phyloP scores from a whole-genome alignment of 2,329 filamentous ascomycete genomes.

The Fusarium palustre region DNA sequence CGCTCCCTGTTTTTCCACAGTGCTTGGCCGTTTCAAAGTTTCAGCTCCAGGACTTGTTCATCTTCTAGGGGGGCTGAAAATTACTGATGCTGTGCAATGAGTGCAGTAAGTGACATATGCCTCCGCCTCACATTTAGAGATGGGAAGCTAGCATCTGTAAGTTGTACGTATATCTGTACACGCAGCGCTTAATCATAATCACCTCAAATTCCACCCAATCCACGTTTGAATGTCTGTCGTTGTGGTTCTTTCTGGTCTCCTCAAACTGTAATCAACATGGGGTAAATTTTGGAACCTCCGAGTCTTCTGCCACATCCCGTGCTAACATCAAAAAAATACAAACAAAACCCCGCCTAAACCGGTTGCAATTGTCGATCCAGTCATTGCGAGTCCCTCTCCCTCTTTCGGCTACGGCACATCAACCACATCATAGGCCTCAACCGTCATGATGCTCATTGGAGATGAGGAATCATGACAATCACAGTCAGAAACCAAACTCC shows the following conservation, averaged over 20 bases:
- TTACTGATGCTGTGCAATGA: not conserved
- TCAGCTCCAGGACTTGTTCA: conserved; percentile 2
- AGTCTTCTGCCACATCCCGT: conserved; percentile 32
- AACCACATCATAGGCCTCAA: conserved; percentile 25
- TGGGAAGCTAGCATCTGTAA: not conserved
- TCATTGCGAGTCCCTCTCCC: conserved; percentile 6
- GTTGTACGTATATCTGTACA: conserved; percentile 4
- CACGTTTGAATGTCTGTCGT: not conserved
- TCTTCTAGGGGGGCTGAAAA: conserved; percentile 1
- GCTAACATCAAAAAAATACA: conserved; percentile 10
- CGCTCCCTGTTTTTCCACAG: conserved; percentile 36
- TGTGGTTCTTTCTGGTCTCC: not conserved
- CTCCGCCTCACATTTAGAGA: conserved; percentile 5
- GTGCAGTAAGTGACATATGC: not conserved
- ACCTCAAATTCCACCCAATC: conserved; percentile 10
- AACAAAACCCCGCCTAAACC: conserved; percentile 25
- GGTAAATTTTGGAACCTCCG: conserved; percentile 6
- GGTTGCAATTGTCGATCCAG: conserved; percentile 26
- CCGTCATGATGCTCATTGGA: conserved; percentile 20
- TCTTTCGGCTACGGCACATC: conserved; percentile 16
- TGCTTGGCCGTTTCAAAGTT: conserved; percentile 38
- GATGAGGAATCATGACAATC: conserved; percentile 9
- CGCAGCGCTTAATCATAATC: conserved; percentile 17
- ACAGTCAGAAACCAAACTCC: conserved; percentile 23
- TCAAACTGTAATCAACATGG: conserved; percentile 15